Evolutionary conservation across 129 eudicot species (phyloP), one percentile per base, ranked within the genome.

Genomic region (Helichrysum umbraculigerum): DNA sequence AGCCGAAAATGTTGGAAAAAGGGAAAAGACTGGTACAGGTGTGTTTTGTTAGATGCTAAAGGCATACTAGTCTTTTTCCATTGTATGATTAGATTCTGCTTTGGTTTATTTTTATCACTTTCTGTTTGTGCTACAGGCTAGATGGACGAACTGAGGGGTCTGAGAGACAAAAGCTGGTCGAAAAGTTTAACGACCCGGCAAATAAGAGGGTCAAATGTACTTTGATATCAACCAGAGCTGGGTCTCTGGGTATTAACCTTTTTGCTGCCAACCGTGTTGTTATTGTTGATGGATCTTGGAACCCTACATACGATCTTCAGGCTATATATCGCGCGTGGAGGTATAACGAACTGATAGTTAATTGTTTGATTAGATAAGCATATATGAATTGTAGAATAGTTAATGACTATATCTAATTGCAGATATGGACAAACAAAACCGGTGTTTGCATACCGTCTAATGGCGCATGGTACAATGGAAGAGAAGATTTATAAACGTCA

Each of bases 21-120:
- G 65, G 97, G 97, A 78, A 94, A 94, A 81, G 99, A 94, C 76
- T 91, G 99, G 99, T 94, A 94, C 81, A 94, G 99, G 99, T 91
- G 85, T 16, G 96, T 71, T 21, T 74, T 29, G 10, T 80, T 34
- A 34, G 17, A 76, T 54, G 57, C 35, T 15, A 22, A 66, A 37
- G 56, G 22, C 74, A 8, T 76, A 21, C 66, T 76, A 16, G 28
- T 52, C 54, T 52, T 34, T 66, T 34, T 14, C 35, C 33, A 35
- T 33, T 76, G 41, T 37, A 10, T 54, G 44, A 54, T 28, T 33
- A 2, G 2, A 17, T 10, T 61, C 21, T 37, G 17, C 22, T 77
- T 56, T 77, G 22, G 10, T 51, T 73, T 54, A 35, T 32, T 71
- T 50, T 73, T 70, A 47, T 41, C 6, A 17, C 39, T 37, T 70